These are phyloP conservation scores for Tilletiopsis washingtonensis DNA, from an alignment of 1,284 basidiomycete genomes.

Conservation along the genomic window DNA sequence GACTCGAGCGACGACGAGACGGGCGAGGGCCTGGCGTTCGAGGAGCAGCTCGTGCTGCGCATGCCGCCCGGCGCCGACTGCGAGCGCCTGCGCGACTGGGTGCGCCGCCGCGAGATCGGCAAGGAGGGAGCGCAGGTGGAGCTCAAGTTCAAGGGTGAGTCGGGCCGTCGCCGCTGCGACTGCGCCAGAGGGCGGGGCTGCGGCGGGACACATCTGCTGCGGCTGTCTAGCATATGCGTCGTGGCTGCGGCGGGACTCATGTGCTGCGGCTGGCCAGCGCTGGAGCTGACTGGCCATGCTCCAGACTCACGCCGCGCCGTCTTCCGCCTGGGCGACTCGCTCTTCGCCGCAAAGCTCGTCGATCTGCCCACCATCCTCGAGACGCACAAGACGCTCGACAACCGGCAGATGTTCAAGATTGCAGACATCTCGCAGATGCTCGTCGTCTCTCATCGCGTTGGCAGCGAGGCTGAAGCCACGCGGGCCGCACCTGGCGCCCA, in stretches of 20 bases:
- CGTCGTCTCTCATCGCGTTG: conserved; percentile 32
- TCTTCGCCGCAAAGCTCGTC: conserved; percentile 86
- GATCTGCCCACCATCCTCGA: conserved; percentile 92
- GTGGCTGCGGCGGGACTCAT: too few species aligned
- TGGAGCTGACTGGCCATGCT: too few species aligned
- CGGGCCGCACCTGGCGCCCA: conserved; percentile 57
- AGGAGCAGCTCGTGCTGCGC: conserved; percentile 92
- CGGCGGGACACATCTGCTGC: too few species aligned
- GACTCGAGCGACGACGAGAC: conserved; percentile 85
- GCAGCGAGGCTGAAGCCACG: conserved; percentile 57
- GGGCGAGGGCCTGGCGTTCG: conserved; percentile 63
- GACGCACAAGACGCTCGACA: conserved; percentile 91
- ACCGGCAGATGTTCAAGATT: conserved; percentile 88
- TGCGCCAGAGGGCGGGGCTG: not conserved
- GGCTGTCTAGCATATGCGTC: too few species aligned
- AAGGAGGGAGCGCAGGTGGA: conserved; percentile 63
- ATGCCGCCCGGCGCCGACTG: conserved; percentile 71
- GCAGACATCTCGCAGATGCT: conserved; percentile 78
- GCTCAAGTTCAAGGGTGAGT: conserved; percentile 93
- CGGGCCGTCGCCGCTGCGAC: too few species aligned
- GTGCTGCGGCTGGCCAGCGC: not conserved
- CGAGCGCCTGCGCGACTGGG: conserved; percentile 53
- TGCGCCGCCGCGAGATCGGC: conserved; percentile 64
- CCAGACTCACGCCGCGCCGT: conserved; percentile 82
- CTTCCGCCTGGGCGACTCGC: conserved; percentile 74